Evolutionary conservation across 495 filamentous ascomycete genomes (phyloP), one percentile per base, ranked within the genome.

Genomic region (Pyrenula aspistea): DNA sequence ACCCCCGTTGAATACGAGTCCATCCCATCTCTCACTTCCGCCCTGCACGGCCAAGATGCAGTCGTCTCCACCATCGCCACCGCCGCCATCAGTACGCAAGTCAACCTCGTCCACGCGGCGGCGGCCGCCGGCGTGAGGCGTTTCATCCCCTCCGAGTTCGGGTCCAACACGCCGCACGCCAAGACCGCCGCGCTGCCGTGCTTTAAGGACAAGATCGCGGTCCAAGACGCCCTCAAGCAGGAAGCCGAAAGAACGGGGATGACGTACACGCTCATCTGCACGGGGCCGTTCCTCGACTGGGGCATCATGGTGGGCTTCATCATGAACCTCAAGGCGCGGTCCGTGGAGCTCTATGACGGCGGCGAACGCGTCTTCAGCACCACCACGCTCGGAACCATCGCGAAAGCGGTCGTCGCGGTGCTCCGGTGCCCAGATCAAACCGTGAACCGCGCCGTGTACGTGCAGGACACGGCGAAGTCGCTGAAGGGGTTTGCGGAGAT

Each of bases 61-160:
- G 53, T 68, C 0, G 36, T 69, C 25, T 65, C 59, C 19, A 60
- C 75, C 2, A 61, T 86, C 2, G 69, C 66, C 15, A 60, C 65
- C 2, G 51, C 59, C 0, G 68, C 63, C 0, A 36, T 81, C 20
- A 57, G 60, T 0, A 61, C 59, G 0, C 80, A 86, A 56, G 65
- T 64, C 8, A 56, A 62, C 0, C 68, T 84, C 22, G 74, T 87
- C 12, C 82, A 87, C 54, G 85, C 84, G 1, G 75, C 82, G 0
- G 63, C 81, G 19, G 72, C 73, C 0, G 83, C 80, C 0, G 75
- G 77, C 12, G 81, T 88, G 2, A 71, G 76, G 63, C 76, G 83
- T 24, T 83, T 84, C 59, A 71, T 88, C 49, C 85, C 83, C 0
- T 80, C 77, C 11, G 83, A 86, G 59, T 89, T 81, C 57, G 86